Base-by-base conservation (phyloP, 352 stramenopile genomes). In the Globisporangium ultimum region DNA sequence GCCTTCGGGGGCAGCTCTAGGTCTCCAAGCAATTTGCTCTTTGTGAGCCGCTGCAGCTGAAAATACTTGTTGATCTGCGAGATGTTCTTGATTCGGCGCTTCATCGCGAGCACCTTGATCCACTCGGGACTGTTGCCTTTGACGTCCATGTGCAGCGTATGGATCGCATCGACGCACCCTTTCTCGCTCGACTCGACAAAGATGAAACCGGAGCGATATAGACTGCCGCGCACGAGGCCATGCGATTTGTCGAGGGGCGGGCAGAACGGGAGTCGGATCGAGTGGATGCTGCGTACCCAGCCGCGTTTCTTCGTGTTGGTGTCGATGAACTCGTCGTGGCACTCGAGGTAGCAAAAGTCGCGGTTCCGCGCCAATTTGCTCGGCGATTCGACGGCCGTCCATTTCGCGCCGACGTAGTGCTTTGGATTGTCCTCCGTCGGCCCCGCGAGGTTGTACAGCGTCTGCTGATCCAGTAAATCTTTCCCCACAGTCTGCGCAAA, bases 301-400 rank as follows among this genome's bases (percentile, higher is more conserved):
- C 85, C 85, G 52, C 80, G 74, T 50, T 82, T 73, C 56, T 78
- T 78, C 5, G 74, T 77, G 56, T 76, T 83, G 0, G 76, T 86
- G 49, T 94, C 80, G 32, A 92, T 84, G 61, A 93, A 95, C 61
- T 93, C 80, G 60, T 91, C 79, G 49, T 95, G 85, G 58, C 83
- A 89, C 59, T 91, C 82, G 42, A 94, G 70, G 74, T 90, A 92
- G 60, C 78, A 91, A 48, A 95, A 92, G 52, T 95, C 85, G 28
- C 85, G 81, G 55, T 89, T 84, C 17, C 84, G 76, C 36, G 81
- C 80, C 18, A 95, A 69, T 65, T 89, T 90, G 57, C 58, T 81
- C 1, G 83, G 79, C 8, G 83, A 93, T 57, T 91, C 81, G 40
- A 93, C 68, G 2, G 83, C 83, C 1, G 78, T 88, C 85, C 85